A percentile compares a stretch with the other conserved stretches of the same genome.
Conservation (phyloP, 1,139 yeast genomes). For the Ogataea hybrid region DNA sequence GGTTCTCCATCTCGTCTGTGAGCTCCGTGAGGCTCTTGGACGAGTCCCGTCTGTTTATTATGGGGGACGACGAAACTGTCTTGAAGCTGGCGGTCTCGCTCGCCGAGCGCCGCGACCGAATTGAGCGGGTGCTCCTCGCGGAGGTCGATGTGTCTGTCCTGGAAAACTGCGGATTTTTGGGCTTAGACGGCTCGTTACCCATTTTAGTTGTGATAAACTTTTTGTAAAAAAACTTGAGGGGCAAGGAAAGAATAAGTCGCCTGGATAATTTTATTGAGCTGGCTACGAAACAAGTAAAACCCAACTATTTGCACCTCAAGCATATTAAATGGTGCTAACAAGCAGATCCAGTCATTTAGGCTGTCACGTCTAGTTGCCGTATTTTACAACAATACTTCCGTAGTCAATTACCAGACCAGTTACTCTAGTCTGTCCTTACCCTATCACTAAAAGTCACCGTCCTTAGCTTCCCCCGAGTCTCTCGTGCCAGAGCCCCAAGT, state of each 20-base stretch:
- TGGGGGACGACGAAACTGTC: constrained; percentile 23
- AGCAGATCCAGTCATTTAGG: too few species aligned
- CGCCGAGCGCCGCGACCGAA: constrained; percentile 27
- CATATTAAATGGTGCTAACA: too few species aligned
- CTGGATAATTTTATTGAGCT: too few species aligned
- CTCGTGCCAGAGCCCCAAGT: not conserved
- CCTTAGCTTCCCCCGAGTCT: not conserved
- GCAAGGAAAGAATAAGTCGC: constrained; percentile 6
- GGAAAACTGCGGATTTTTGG: constrained; percentile 25
- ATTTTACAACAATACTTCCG: too few species aligned
- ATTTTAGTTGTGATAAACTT: constrained; percentile 16
- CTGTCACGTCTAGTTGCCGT: too few species aligned
- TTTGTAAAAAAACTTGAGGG: constrained; percentile 12
- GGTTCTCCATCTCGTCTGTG: constrained; percentile 16
- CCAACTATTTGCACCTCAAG: too few species aligned
- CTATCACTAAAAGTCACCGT: too few species aligned
- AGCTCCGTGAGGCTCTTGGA: constrained; percentile 23
- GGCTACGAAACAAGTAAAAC: too few species aligned
- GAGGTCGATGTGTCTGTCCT: constrained; percentile 32
- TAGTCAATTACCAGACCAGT: too few species aligned
- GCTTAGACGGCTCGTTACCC: constrained; percentile 35
- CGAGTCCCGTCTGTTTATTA: constrained; percentile 28
- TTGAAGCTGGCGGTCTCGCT: constrained; percentile 22
- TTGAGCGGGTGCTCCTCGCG: constrained; percentile 27
- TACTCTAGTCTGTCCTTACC: too few species aligned